A percentile compares a stretch with the other conserved stretches of the same genome.
Conservation (phyloP, 2,329 filamentous ascomycete genomes). For the Ophiosphaerella narmari region DNA sequence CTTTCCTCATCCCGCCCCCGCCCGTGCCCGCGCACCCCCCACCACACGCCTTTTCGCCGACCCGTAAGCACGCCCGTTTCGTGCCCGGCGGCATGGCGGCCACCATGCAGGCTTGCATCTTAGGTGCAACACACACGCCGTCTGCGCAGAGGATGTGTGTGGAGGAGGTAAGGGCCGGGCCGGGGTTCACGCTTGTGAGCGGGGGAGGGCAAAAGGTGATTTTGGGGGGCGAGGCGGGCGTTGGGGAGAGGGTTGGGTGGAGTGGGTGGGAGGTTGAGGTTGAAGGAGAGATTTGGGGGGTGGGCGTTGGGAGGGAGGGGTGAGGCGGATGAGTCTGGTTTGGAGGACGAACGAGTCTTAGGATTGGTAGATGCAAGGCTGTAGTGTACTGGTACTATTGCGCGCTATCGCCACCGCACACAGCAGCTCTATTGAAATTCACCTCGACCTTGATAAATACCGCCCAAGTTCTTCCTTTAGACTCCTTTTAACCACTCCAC, state of each 20-base stretch:
- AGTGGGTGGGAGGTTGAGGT: conserved; percentile 47
- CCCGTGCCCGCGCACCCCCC: conserved; percentile 42
- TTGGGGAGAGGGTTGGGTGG: no score
- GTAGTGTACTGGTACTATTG: no score
- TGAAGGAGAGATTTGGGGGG: conserved; percentile 40
- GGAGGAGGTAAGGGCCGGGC: background rate
- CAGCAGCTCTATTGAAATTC: no score
- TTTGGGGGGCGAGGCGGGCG: conserved; percentile 3
- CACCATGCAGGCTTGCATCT: conserved; percentile 56
- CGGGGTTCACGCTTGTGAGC: no score
- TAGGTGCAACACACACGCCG: conserved; percentile 46
- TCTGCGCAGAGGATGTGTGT: conserved; percentile 7
- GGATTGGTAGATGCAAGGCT: no score
- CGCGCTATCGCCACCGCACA: no score
- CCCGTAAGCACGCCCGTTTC: conserved; percentile 56
- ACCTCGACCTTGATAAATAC: no score
- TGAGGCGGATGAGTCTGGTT: conserved; percentile 44
- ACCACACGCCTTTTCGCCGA: conserved; percentile 60
- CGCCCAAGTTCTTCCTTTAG: no score
- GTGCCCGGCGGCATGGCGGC: conserved; percentile 55
- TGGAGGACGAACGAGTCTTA: conserved; percentile 3
- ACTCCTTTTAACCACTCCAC: no score
- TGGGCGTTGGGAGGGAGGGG: conserved; percentile 35
- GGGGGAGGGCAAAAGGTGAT: conserved; percentile 9
- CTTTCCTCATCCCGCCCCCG: conserved; percentile 47